These are phyloP conservation scores for Sarocladiaceae sp. DNA, from an alignment of 2,329 filamentous ascomycete genomes.

Conservation along the genomic window DNA sequence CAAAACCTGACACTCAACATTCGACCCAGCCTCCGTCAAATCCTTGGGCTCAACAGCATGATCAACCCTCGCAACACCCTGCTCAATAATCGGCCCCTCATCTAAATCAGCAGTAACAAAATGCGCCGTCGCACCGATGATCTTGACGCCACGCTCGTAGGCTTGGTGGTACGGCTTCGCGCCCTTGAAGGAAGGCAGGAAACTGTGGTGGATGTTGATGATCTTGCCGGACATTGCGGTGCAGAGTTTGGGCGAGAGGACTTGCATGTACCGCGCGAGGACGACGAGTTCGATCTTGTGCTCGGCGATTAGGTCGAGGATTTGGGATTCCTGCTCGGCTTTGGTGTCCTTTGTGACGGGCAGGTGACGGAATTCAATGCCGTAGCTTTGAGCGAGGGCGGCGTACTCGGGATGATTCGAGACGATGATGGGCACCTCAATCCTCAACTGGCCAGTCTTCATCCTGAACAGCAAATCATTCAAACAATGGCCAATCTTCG, in stretches of 20 bases:
- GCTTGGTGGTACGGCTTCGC: conserved; percentile 87
- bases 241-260: conserved; percentile 71
- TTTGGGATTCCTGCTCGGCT: conserved; percentile 63
- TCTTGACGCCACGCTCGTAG: conserved; percentile 82
- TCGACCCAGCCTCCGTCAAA: conserved; percentile 74
- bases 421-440: conserved; percentile 69
- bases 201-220: conserved; percentile 90
- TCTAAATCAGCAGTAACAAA: conserved; percentile 83
- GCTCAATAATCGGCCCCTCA: conserved; percentile 85
- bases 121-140: conserved; percentile 81
- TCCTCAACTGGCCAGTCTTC: conserved; percentile 67
- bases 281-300: conserved; percentile 75
- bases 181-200: conserved; percentile 83
- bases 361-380: conserved; percentile 75
- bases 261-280: conserved; percentile 84
- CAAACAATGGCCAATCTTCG: conserved; percentile 81
- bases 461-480: conserved; percentile 80
- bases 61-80: conserved; percentile 72
- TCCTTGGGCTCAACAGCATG: conserved; percentile 73
- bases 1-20: conserved; percentile 79
- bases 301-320: conserved; percentile 65
- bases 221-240: conserved; percentile 77
- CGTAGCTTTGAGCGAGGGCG: conserved; percentile 65
- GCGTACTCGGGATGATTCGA: conserved; percentile 78
- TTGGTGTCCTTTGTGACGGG: conserved; percentile 79